Evolutionary conservation across 2,329 filamentous ascomycete genomes (phyloP), one percentile per base, ranked within the genome.

Genomic region (Blastomyces percursus): DNA sequence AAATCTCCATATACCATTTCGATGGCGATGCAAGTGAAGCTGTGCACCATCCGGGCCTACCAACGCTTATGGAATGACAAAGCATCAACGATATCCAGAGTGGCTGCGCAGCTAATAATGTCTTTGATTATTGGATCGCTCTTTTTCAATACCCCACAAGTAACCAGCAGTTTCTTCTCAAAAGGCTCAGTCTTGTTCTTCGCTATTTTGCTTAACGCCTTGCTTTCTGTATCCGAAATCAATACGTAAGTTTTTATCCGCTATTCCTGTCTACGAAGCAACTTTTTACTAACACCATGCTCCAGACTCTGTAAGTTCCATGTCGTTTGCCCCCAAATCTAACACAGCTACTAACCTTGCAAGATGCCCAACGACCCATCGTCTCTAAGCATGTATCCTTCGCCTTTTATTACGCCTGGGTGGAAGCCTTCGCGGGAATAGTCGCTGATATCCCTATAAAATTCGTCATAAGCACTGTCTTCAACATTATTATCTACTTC

Each of bases 371-470:
- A 83, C 87, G 92, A 44, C 89, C 90, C 2, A 95, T 96, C 68
- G 90, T 96, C 64, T 91, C 96, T 72, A 96, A 96, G 74, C 92
- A 96, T 70, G 80, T 82, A 59, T 86, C 89, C 62, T 96, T 96
- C 71, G 91, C 91, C 9, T 82, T 96, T 27, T 96, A 96, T 68
- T 92, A 96, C 72, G 91, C 93, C 0, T 92, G 89, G 8, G 86
- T 91, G 19, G 91, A 96, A 79, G 90, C 91, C 16, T 81, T 91
- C 63, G 86, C 89, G 0, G 93, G 90, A 3, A 93, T 96, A 84
- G 77, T 96, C 27, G 87, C 85, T 62, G 92, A 96, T 69, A 77
- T 96, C 75, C 92, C 92, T 0, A 90, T 91, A 75, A 96, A 94
- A 73, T 77, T 96, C 24, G 59, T 77, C 24, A 91, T 91, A 67